phyloP scores from a whole-genome alignment of 257 asterid genomes.

The Nicotiana paniculata region DNA sequence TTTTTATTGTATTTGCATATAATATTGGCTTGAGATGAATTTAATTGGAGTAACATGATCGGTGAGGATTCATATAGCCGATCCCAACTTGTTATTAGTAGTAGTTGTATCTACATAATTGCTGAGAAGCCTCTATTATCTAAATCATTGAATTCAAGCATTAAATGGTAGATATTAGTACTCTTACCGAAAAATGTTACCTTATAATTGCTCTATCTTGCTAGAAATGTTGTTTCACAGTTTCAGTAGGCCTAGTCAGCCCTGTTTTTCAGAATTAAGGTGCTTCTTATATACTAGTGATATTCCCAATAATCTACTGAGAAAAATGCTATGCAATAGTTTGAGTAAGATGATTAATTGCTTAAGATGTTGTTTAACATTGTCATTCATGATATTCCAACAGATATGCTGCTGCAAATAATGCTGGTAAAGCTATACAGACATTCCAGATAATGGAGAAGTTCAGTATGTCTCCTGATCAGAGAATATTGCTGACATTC shows the following conservation, averaged over 20 bases:
- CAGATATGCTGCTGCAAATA: slow-evolving; percentile 73
- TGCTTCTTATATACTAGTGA: background rate
- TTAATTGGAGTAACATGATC: no score
- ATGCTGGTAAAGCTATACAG: slow-evolving; percentile 55
- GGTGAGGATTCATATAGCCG: no score
- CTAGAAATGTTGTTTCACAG: background rate
- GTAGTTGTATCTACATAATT: background rate
- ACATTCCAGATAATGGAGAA: slow-evolving; percentile 76
- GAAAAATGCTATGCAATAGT: background rate
- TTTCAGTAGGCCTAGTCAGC: background rate
- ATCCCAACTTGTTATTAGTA: no score
- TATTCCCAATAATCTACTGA: background rate
- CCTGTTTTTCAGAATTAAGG: background rate
- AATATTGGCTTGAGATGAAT: no score
- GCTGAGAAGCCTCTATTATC: background rate
- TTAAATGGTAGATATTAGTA: background rate
- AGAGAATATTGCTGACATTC: slow-evolving; percentile 46
- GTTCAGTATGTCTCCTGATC: slow-evolving; percentile 69
- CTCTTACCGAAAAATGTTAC: background rate
- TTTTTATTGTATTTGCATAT: no score
- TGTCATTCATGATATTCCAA: background rate
- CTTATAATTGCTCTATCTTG: background rate
- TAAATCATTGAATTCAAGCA: background rate
- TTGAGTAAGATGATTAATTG: background rate
- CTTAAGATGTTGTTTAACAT: background rate